Evolutionary conservation across 2,329 filamentous ascomycete genomes (phyloP).

Genomic region (Eutypella sp.): DNA sequence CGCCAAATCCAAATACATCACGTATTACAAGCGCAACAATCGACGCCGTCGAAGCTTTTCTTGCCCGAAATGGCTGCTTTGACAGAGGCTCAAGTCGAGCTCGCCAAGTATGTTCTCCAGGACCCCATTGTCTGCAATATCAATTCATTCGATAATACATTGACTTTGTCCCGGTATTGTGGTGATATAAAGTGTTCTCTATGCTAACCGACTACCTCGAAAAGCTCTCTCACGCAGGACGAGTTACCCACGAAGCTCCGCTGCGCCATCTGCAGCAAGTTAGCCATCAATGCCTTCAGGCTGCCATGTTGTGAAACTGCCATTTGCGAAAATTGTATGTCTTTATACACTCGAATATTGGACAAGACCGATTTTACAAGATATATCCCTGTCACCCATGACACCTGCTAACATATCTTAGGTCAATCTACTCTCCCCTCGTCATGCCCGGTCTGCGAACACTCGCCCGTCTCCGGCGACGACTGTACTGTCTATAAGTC

Average conservation of each 20-base stretch:
- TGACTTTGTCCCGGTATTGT: no score
- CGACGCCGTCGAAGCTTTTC: constrained; percentile 8
- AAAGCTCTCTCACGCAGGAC: constrained; percentile 71
- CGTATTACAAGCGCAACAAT: constrained; percentile 14
- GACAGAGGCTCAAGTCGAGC: constrained; percentile 51
- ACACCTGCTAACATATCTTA: constrained; percentile 31
- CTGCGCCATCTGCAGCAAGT: constrained; percentile 87
- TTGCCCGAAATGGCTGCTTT: constrained; percentile 28
- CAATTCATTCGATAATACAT: no score
- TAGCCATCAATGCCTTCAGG: constrained; percentile 86
- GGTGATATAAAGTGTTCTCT: no score
- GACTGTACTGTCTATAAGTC: constrained; percentile 87
- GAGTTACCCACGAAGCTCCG: constrained; percentile 94
- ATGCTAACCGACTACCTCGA: constrained; percentile 12
- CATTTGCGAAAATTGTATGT: constrained; percentile 84
- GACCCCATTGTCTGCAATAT: no score
- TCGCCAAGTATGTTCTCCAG: constrained; percentile 45
- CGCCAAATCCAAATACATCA: constrained; percentile 2
- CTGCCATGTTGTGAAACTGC: constrained; percentile 93
- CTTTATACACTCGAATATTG: constrained; percentile 5
- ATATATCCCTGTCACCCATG: no score
- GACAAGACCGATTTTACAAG: no score
- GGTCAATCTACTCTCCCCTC: constrained; percentile 71
- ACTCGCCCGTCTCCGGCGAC: constrained; percentile 78
- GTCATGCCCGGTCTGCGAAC: constrained; percentile 88